Conservation (phyloP, 176 grass and related monocot species). For the Zea luxurians region DNA sequence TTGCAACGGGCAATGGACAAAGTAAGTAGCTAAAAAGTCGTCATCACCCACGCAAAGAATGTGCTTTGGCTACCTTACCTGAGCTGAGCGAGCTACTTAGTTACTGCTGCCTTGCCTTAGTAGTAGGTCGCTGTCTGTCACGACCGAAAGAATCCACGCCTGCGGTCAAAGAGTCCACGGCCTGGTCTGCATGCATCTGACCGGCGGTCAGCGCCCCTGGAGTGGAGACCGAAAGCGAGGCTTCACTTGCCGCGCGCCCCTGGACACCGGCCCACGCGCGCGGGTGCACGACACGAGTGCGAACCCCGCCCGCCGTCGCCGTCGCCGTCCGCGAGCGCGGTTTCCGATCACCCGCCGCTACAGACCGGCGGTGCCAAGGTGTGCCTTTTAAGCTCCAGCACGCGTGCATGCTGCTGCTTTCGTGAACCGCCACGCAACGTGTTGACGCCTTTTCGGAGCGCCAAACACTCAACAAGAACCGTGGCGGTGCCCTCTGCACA, state of each 20-base stretch:
- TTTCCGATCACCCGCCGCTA: too few relatives aligned
- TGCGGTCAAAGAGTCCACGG: slow-evolving; percentile 32
- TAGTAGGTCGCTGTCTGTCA: not conserved
- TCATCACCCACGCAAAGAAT: slow-evolving; percentile 19
- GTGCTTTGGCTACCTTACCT: slow-evolving; percentile 19
- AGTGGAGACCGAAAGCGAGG: slow-evolving; percentile 1
- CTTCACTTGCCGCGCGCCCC: not conserved
- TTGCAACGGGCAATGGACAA: too few relatives aligned
- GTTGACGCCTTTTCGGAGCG: too few relatives aligned
- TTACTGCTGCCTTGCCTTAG: too few relatives aligned
- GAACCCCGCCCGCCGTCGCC: too few relatives aligned
- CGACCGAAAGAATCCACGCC: slow-evolving; percentile 21
- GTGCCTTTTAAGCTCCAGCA: not conserved
- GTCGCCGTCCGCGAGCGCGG: too few relatives aligned
- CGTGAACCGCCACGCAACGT: not conserved
- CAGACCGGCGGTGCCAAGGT: too few relatives aligned
- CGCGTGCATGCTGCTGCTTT: slow-evolving; percentile 9
- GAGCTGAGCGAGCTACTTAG: not conserved
- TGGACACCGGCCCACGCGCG: not conserved
- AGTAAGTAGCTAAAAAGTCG: not conserved
- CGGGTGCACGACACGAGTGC: too few relatives aligned
- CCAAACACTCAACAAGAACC: too few relatives aligned
- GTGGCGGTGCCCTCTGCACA: too few relatives aligned
- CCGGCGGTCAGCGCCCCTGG: not conserved
- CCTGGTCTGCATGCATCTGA: slow-evolving; percentile 16